phyloP scores from a whole-genome alignment of 2,329 filamentous ascomycete genomes.

The Aurifilum marmelostoma region DNA sequence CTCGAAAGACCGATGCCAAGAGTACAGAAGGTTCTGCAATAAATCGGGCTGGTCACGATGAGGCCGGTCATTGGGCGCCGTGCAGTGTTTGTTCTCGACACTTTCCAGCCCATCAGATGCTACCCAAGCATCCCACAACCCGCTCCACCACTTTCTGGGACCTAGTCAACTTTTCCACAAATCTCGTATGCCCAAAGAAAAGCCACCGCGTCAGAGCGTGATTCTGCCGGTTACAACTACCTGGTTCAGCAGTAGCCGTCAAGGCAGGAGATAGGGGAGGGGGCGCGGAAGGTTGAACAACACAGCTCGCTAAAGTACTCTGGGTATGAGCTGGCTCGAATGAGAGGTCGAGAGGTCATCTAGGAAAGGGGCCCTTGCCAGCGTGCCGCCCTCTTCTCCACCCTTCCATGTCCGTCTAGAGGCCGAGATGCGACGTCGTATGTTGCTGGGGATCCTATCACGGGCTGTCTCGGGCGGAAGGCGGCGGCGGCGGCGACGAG shows the following conservation, averaged over 20 bases:
- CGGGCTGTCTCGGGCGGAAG: not conserved
- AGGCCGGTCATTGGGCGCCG: not conserved
- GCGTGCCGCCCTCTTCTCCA: constrained; percentile 1
- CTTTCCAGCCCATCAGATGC: not conserved
- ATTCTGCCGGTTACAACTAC: not conserved
- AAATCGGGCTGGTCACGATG: not conserved
- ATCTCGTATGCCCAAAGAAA: not conserved
- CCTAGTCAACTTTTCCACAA: not conserved
- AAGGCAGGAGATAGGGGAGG: not conserved
- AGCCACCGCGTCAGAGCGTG: not conserved
- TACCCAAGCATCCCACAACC: not conserved
- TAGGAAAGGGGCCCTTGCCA: not conserved
- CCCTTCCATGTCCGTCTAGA: not conserved
- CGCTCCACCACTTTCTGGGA: not conserved
- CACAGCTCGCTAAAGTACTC: not conserved
- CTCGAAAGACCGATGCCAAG: not conserved
- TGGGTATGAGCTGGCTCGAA: not conserved
- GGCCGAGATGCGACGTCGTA: constrained; percentile 6
- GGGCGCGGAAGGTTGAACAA: not conserved
- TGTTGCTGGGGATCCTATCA: not conserved
- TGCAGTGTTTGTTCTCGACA: not conserved
- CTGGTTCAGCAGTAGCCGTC: not conserved
- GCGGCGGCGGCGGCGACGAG: too few relatives aligned
- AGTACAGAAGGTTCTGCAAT: not conserved
- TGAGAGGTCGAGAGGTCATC: not conserved